These are phyloP conservation scores for Plasmodium vivax DNA, from an alignment of 169 alveolate species.

Conservation along the genomic window DNA sequence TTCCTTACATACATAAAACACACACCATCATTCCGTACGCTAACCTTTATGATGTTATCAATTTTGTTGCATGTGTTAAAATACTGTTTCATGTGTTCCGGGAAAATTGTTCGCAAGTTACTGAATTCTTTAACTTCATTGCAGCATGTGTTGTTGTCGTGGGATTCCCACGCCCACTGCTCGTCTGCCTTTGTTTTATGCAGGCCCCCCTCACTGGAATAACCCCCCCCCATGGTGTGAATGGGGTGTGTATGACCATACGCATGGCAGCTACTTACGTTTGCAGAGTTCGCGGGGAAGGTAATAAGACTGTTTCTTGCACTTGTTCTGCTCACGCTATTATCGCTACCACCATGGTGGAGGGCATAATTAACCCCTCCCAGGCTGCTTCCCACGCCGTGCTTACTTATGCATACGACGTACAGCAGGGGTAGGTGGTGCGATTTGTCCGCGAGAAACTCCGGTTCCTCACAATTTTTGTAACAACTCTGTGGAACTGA, in stretches of 20 bases:
- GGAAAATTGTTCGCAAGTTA: conserved; percentile 57
- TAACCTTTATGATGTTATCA: conserved; percentile 72
- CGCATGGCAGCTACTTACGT: neutral
- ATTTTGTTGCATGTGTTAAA: conserved; percentile 75
- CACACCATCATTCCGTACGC: conserved; percentile 70
- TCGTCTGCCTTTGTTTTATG: neutral
- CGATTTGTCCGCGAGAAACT: conserved; percentile 10
- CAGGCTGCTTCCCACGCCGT: neutral
- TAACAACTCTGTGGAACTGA: conserved; percentile 69
- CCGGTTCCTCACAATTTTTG: conserved; percentile 15
- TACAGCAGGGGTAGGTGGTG: conserved; percentile 34
- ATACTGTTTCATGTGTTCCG: conserved; percentile 21
- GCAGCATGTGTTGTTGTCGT: conserved; percentile 5
- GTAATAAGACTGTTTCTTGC: neutral
- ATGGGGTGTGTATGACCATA: neutral
- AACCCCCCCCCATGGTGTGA: neutral
- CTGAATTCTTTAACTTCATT: conserved; percentile 61
- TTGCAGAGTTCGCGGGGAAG: neutral
- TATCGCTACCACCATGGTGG: neutral
- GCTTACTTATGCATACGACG: conserved; percentile 59
- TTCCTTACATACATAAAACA: conserved; percentile 69
- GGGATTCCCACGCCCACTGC: neutral
- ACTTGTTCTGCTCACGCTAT: neutral
- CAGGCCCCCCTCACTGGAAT: neutral
- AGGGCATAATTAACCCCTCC: neutral